Conservation (phyloP, 768 basidiomycete genomes). For the Mycena crocata region DNA sequence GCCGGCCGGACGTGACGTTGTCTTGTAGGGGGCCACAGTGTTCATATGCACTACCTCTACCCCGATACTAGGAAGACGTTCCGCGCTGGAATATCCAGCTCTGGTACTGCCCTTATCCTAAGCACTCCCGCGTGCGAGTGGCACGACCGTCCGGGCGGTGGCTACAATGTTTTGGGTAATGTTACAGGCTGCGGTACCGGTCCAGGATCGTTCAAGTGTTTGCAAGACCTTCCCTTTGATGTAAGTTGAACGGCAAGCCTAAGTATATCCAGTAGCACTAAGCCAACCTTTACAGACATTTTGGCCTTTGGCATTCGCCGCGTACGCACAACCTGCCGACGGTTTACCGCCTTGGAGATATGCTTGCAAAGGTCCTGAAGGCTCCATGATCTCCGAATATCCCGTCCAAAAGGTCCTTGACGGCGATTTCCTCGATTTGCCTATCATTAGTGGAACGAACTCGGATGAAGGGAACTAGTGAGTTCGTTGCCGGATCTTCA, state of each 20-base stretch:
- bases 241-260: background rate
- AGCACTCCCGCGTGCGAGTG: constrained; percentile 17
- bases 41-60: constrained; percentile 15
- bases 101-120: constrained; percentile 5
- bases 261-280: background rate
- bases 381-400: constrained; percentile 16
- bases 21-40: background rate
- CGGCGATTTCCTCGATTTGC: constrained; percentile 14
- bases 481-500: background rate
- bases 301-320: background rate
- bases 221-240: constrained; percentile 17
- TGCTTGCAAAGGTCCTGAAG: constrained; percentile 8
- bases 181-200: constrained; percentile 10
- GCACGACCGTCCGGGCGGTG: constrained; percentile 17
- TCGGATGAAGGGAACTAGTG: constrained; percentile 8
- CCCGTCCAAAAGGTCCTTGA: constrained; percentile 10
- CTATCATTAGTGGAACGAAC: constrained; percentile 12
- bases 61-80: constrained; percentile 4
- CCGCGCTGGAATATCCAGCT: constrained; percentile 13
- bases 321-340: background rate
- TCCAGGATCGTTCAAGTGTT: constrained; percentile 14
- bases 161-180: constrained; percentile 11
- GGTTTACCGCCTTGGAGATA: constrained; percentile 2
- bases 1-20: background rate
- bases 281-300: background rate